Conservation (phyloP, 1,284 basidiomycete species). For the Cystobasidium slooffiae region DNA sequence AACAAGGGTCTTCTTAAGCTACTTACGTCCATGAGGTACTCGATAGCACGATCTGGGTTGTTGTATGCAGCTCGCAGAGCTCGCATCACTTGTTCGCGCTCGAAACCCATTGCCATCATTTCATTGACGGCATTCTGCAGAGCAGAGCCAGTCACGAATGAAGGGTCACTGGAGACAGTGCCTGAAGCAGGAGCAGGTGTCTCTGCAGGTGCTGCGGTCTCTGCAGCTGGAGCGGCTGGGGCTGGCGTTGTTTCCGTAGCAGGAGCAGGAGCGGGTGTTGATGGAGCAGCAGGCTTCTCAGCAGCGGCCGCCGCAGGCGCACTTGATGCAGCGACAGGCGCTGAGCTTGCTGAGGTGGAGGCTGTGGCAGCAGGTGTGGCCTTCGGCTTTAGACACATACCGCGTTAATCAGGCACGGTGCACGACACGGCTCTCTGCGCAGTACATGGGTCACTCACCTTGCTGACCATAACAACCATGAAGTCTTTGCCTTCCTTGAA, state of each 20-base stretch:
- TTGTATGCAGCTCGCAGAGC: slow-evolving; percentile 95
- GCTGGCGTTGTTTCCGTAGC: slow-evolving; percentile 53
- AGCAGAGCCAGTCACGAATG: slow-evolving; percentile 68
- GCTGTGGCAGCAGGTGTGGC: slow-evolving; percentile 59
- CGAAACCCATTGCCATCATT: slow-evolving; percentile 95
- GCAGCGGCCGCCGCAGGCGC: slow-evolving; percentile 51
- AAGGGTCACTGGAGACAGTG: slow-evolving; percentile 47
- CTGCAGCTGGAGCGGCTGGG: slow-evolving; percentile 54
- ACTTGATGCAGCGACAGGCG: slow-evolving; percentile 48
- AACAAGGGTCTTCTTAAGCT: background rate
- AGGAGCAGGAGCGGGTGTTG: slow-evolving; percentile 57
- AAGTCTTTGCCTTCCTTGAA: slow-evolving; percentile 97
- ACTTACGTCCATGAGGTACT: slow-evolving; percentile 90
- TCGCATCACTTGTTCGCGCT: slow-evolving; percentile 78
- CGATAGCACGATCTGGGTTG: slow-evolving; percentile 96
- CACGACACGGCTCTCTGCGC: background rate
- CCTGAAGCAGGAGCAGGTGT: slow-evolving; percentile 50
- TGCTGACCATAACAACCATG: slow-evolving; percentile 96
- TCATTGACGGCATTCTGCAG: slow-evolving; percentile 76
- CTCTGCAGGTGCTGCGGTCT: slow-evolving; percentile 56
- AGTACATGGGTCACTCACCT: slow-evolving; percentile 63
- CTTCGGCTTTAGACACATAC: slow-evolving; percentile 62
- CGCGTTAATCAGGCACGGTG: background rate
- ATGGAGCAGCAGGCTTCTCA: slow-evolving; percentile 55
- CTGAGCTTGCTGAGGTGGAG: slow-evolving; percentile 54